phyloP scores from a whole-genome alignment of 2,329 filamentous ascomycete genomes.

The Ophiostoma pallidulum region DNA sequence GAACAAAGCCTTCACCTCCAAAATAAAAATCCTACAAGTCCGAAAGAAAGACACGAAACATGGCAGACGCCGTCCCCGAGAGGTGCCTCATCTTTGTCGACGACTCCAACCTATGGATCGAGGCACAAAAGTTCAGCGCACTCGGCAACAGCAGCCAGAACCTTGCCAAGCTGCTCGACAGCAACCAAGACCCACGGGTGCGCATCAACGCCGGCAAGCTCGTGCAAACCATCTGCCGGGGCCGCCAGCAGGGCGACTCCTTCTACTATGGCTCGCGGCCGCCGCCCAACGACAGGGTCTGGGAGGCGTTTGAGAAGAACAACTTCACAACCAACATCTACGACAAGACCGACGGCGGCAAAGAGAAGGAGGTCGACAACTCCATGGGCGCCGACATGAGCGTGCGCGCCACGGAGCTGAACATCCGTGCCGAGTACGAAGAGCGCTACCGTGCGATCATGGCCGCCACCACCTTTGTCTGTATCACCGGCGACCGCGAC shows the following conservation, averaged over 20 bases:
- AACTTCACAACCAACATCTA: constrained; percentile 17
- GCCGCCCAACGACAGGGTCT: constrained; percentile 19
- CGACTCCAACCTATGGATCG: constrained; percentile 20
- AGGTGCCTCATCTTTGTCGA: constrained; percentile 20
- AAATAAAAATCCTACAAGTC: too few relatives aligned
- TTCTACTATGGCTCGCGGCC: constrained; percentile 21
- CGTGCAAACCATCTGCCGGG: constrained; percentile 8
- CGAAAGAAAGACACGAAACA: too few relatives aligned
- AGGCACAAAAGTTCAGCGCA: constrained; percentile 19
- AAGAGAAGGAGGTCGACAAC: constrained; percentile 23
- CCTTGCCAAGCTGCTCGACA: constrained; percentile 18
- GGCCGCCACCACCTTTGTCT: constrained; percentile 16
- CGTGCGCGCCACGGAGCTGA: constrained; percentile 13
- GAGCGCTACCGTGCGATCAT: background rate
- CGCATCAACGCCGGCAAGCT: constrained; percentile 9
- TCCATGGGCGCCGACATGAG: constrained; percentile 19
- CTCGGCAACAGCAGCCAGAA: constrained; percentile 16
- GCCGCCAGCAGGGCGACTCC: constrained; percentile 13
- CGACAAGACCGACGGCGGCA: constrained; percentile 14
- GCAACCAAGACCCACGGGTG: constrained; percentile 17
- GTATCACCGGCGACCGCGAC: constrained; percentile 21
- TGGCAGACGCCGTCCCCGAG: background rate
- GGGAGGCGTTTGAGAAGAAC: constrained; percentile 1
- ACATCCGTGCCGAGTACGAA: constrained; percentile 3
- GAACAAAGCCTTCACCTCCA: too few relatives aligned